Evolutionary conservation across 2,329 filamentous ascomycete species (phyloP).

Genomic region (Paramyrothecium sp.): DNA sequence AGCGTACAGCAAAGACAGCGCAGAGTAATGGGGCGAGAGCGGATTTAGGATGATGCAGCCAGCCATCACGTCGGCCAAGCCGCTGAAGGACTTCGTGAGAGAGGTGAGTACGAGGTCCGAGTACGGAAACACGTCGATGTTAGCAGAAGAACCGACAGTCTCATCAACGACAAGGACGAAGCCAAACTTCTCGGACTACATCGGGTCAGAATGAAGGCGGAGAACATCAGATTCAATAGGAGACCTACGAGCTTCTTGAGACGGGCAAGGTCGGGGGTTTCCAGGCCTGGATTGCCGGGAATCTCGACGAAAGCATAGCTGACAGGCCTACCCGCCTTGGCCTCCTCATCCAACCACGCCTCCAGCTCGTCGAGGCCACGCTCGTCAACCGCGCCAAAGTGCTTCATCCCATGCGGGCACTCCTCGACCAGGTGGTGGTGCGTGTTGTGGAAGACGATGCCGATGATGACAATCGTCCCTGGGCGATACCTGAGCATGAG

Average conservation of each 20-base stretch:
- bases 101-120: slow-evolving; percentile 51
- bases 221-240: neutral
- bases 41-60: slow-evolving; percentile 51
- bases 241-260: slow-evolving; percentile 35
- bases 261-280: slow-evolving; percentile 29
- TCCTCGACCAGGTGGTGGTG: slow-evolving; percentile 46
- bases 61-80: slow-evolving; percentile 53
- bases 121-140: slow-evolving; percentile 46
- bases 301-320: slow-evolving; percentile 48
- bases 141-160: slow-evolving; percentile 45
- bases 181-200: slow-evolving; percentile 36
- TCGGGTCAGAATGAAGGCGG: neutral
- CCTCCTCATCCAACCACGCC: slow-evolving; percentile 38
- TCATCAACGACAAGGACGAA: slow-evolving; percentile 49
- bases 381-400: slow-evolving; percentile 43
- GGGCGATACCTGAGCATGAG: slow-evolving; percentile 32
- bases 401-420: slow-evolving; percentile 39
- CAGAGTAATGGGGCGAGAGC: slow-evolving; percentile 35
- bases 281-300: slow-evolving; percentile 34
- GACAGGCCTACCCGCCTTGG: slow-evolving; percentile 34
- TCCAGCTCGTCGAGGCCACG: slow-evolving; percentile 43
- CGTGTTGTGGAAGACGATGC: slow-evolving; percentile 51
- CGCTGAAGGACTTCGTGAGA: slow-evolving; percentile 59
- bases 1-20: slow-evolving; percentile 29
- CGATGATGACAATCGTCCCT: slow-evolving; percentile 41